These are phyloP conservation scores for Saprolegnia parasitica DNA, from an alignment of 352 stramenopile genomes.

Conservation along the genomic window DNA sequence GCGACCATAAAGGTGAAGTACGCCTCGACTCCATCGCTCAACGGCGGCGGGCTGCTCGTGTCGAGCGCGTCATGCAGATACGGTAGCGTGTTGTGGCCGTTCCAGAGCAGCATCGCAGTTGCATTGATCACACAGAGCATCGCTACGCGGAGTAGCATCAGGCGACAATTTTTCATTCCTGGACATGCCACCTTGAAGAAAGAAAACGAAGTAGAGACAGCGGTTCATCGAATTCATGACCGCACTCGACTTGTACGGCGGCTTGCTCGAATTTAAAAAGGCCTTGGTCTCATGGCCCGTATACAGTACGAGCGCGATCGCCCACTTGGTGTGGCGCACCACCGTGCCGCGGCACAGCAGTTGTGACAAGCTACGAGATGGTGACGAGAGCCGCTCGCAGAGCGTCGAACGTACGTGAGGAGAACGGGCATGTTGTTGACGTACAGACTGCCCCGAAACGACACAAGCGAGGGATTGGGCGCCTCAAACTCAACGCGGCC, in stretches of 20 bases:
- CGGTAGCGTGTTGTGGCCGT: constrained; percentile 7
- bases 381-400: not conserved
- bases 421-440: not conserved
- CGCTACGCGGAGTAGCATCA: constrained; percentile 47
- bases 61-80: not conserved
- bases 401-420: constrained; percentile 1
- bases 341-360: constrained; percentile 72
- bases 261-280: constrained; percentile 79
- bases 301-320: constrained; percentile 62
- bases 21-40: constrained; percentile 31
- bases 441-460: constrained; percentile 11
- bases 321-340: constrained; percentile 80
- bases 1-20: constrained; percentile 94
- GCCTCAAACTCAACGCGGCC: constrained; percentile 11
- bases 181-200: constrained; percentile 44
- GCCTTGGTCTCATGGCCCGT: constrained; percentile 77
- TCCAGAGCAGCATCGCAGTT: constrained; percentile 18
- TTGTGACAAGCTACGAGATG: constrained; percentile 38
- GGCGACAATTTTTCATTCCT: constrained; percentile 30
- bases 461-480: not conserved
- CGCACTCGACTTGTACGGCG: constrained; percentile 76
- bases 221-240: constrained; percentile 67
- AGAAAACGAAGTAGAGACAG: constrained; percentile 78
- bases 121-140: constrained; percentile 57
- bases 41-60: constrained; percentile 31